Conservation (phyloP, 345 rosid genomes). For the Arabidopsis arenosa region DNA sequence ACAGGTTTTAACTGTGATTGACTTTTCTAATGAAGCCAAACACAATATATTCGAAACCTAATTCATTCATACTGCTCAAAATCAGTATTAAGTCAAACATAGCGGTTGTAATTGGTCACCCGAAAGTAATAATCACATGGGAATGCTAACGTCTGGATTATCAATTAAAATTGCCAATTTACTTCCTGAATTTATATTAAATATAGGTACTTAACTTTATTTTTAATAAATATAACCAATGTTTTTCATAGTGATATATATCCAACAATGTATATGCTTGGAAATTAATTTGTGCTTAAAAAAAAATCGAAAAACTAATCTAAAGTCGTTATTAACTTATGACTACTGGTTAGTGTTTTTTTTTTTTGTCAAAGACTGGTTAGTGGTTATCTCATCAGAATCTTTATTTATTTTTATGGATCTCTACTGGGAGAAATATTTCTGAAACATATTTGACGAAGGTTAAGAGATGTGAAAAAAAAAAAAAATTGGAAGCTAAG, state of each 20-base stretch:
- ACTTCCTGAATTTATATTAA: not conserved
- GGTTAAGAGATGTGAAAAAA: not conserved
- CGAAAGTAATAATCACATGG: slow-evolving; percentile 38
- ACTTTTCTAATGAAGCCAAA: slow-evolving; percentile 23
- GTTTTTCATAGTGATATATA: too few species aligned
- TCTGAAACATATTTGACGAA: not conserved
- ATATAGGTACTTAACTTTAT: not conserved
- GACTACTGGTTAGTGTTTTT: too few species aligned
- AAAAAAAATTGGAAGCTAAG: not conserved
- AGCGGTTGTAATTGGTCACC: slow-evolving; percentile 44
- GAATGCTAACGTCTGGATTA: slow-evolving; percentile 15
- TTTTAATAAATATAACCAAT: not conserved
- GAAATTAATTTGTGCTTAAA: too few species aligned
- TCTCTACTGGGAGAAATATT: too few species aligned
- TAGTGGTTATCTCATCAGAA: too few species aligned
- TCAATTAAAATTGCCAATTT: not conserved
- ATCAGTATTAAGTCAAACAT: slow-evolving; percentile 39
- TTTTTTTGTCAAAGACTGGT: too few species aligned
- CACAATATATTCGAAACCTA: slow-evolving; percentile 19
- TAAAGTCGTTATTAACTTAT: too few species aligned
- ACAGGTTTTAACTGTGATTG: not conserved
- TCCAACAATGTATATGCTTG: too few species aligned
- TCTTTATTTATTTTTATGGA: too few species aligned
- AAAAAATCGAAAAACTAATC: too few species aligned
- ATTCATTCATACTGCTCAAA: not conserved